Evolutionary conservation across 108 stramenopile species (phyloP), one percentile per base, ranked within the genome.

Genomic region (Epipyxis sp.): DNA sequence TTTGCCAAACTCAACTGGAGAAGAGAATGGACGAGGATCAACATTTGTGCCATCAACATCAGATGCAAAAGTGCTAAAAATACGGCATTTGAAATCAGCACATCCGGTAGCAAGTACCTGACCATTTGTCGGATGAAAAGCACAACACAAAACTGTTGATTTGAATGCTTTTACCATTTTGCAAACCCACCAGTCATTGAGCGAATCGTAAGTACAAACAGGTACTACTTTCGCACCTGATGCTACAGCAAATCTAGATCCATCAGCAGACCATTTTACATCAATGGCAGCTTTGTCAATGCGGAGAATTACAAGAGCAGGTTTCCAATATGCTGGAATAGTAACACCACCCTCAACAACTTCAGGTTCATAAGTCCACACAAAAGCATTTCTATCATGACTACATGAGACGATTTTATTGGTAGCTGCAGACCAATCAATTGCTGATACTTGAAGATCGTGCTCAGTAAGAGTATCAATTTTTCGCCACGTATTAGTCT

Each of bases 351-450:
- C n/a, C n/a, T n/a, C n/a, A n/a, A n/a, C n/a, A n/a, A n/a, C n/a
- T 0, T 30, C 79, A 2, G 59, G 57, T 59, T 85, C 82, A 57
- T 59, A 87, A 25, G 83, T 84, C 88, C 88, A 89, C 0, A 89
- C 88, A 59, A 89, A 89, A 30, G 88, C 87, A 76, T 88, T 89
- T 41, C 88, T 84, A 71, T 89, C 88, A 81, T 89, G 88, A 50
- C 82, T 80, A 84, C 86, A 87, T 40, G 88, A 87, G 43, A 88
- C 88, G 78, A 89, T 89, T 46, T 80, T 83, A 86, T 88, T 87
- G 32, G 84, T 85, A 32, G 77, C 84, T 25, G 83, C 82, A 20
- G 68, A 85, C 88, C 88, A 89, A 69, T 87, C 86, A 69, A 89
- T 87, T 61, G 84, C 86, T 25, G 82, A 59, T 58, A 89, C 86